Conservation (phyloP, 2,329 filamentous ascomycete genomes). For the Sclerotinia spermophila region DNA sequence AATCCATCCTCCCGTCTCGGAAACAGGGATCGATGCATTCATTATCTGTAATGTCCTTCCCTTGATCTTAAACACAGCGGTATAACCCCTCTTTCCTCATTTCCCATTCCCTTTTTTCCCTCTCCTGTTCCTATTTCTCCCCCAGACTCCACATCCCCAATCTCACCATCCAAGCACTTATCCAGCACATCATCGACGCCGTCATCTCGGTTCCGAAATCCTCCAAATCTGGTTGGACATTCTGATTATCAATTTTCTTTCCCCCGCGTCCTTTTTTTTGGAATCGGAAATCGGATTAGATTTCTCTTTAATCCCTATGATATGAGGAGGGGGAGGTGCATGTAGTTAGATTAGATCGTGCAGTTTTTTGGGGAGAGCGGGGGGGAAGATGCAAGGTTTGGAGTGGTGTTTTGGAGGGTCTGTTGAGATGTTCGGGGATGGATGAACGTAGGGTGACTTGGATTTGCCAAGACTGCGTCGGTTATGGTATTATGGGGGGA, state of each 20-base stretch:
- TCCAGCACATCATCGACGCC: not conserved
- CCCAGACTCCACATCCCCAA: not conserved
- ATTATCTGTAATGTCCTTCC: not conserved
- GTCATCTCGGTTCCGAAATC: not conserved
- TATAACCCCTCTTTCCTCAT: not conserved
- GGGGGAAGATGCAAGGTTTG: not conserved
- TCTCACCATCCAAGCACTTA: not conserved
- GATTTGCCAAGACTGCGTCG: not conserved
- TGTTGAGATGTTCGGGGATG: not conserved
- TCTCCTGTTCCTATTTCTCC: fast-evolving
- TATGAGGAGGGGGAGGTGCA: not conserved
- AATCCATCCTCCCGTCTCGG: too few species aligned
- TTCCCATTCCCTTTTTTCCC: not conserved
- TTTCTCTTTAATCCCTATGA: not conserved
- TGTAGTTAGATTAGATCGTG: not conserved
- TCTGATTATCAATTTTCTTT: not conserved
- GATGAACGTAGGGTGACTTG: too few species aligned
- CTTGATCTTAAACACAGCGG: not conserved
- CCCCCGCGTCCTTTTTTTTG: not conserved
- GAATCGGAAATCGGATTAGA: not conserved
- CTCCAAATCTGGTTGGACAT: not conserved
- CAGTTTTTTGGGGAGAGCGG: not conserved
- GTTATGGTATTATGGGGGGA: not conserved
- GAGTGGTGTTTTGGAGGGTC: not conserved
- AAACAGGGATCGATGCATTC: too few species aligned